Conservation (phyloP, 2,329 filamentous ascomycete species). For the Alternaria burnsii region DNA sequence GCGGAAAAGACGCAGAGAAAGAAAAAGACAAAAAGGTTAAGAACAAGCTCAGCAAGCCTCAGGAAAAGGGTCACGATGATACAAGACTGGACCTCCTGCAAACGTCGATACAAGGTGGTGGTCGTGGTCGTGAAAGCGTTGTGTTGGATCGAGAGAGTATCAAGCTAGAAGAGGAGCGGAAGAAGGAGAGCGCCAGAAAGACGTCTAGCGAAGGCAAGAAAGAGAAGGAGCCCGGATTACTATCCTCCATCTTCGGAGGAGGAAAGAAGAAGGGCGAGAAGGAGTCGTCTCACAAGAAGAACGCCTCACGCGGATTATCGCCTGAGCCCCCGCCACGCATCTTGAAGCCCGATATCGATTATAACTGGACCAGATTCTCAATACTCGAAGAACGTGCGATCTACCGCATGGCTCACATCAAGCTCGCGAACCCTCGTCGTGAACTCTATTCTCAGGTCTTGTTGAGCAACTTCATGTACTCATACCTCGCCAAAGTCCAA, state of each 20-base stretch:
- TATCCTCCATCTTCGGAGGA: conserved; percentile 91
- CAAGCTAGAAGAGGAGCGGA: conserved; percentile 81
- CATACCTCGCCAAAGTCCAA: conserved; percentile 97
- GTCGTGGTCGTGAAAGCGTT: conserved; percentile 77
- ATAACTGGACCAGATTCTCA: conserved; percentile 94
- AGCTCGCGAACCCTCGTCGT: conserved; percentile 94
- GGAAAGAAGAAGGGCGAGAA: conserved; percentile 86
- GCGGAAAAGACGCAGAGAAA: conserved; percentile 54
- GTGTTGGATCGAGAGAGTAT: conserved; percentile 80
- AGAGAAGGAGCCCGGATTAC: conserved; percentile 86
- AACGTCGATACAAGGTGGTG: conserved; percentile 77
- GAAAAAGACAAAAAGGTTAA: conserved; percentile 59
- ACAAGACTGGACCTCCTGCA: conserved; percentile 87
- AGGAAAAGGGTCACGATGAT: conserved; percentile 70
- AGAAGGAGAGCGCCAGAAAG: conserved; percentile 80
- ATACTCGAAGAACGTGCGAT: conserved; percentile 96
- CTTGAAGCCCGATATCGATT: conserved; percentile 87
- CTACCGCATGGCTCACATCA: conserved; percentile 98
- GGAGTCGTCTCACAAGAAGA: conserved; percentile 77
- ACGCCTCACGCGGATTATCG: conserved; percentile 74
- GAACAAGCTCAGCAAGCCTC: conserved; percentile 71
- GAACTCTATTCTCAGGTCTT: conserved; percentile 93
- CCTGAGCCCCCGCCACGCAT: conserved; percentile 77
- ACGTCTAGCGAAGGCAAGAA: conserved; percentile 75
- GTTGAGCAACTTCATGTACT: conserved; percentile 99